Evolutionary conservation across 2,329 filamentous ascomycete species (phyloP), one percentile per base, ranked within the genome.

Genomic region (Fusarium luffae): DNA sequence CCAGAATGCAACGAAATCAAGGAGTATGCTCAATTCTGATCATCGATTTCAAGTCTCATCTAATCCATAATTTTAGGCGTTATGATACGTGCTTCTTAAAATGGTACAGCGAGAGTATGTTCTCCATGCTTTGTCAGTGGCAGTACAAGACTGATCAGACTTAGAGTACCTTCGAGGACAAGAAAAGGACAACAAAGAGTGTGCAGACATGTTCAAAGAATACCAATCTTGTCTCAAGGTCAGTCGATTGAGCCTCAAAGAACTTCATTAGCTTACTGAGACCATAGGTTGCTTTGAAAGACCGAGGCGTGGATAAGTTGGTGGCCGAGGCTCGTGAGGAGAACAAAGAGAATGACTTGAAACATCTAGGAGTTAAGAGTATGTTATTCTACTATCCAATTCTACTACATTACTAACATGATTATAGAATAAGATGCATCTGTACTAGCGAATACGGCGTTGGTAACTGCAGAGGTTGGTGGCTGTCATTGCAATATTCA

Each of bases 81-180:
- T 99, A 99, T 79, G 96, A 99, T 80, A 94, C 92, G 54, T 99
- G 96, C 83, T 99, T 99, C 79, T 84, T 99, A 70, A 98, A 97
- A 82, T 99, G 96, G 96, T 99, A 99, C 81, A 98, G 94, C 78
- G 96, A 99, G 82, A 98, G 96, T 98, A 85, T 63, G 91, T 80
- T 54, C 19, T 54, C 37, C 52, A 42, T 37, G 11, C 18, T 73
- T 25, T 32, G 51, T 70, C 27, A 23, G 10, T 16, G 43, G 10
- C 12, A 42, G 50, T 30, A 63, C 34, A 18, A 49, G 7, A 23
- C 69, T 75, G 52, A 76, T 51, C 4, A 59, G 19, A 46, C 8
- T 3, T 70, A 96, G 96, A 98, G 81, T 99, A 97, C 77, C 88
- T 99, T 21, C 88, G 94, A 73, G 94, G 94, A 19, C 91, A 91